Percentiles rank a stretch among this genome's conserved stretches.
Evolutionary conservation across 169 alveolate genomes (phyloP).

Genomic region (Neospora caninum): DNA sequence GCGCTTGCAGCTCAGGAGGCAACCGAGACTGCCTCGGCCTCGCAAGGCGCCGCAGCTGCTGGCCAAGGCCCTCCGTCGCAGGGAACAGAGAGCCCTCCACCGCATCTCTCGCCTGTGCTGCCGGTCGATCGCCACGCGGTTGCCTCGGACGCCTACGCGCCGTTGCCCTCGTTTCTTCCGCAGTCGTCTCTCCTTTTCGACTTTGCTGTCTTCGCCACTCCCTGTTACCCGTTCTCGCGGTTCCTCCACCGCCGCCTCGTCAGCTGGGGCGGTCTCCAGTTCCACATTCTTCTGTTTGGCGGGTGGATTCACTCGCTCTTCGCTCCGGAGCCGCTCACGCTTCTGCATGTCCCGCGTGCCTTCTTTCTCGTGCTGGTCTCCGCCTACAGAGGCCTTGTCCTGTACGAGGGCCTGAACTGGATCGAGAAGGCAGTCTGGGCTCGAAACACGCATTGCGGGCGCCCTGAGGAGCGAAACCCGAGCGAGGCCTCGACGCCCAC

Average conservation of each 20-base stretch:
- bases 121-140: not conserved
- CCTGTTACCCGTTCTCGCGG: slow-evolving; percentile 42
- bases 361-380: slow-evolving; percentile 10
- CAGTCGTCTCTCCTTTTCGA: not conserved
- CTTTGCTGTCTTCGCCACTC: slow-evolving; percentile 23
- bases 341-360: slow-evolving; percentile 43
- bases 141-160: not conserved
- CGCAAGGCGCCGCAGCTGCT: too few species aligned
- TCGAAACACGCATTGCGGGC: not conserved
- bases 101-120: not conserved
- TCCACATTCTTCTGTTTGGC: slow-evolving; percentile 33
- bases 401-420: slow-evolving; percentile 24
- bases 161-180: slow-evolving; percentile 5
- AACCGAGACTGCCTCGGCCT: not conserved
- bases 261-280: slow-evolving; percentile 46
- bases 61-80: too few species aligned
- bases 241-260: slow-evolving; percentile 44
- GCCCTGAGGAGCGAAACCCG: not conserved
- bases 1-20: not conserved
- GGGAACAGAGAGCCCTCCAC: not conserved
- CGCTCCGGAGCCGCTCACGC: slow-evolving; percentile 37
- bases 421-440: not conserved
- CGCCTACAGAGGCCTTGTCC: slow-evolving; percentile 1
- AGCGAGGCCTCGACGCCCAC: too few species aligned
- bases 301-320: slow-evolving; percentile 34